These are phyloP conservation scores for Arabidopsis arenosa DNA, from an alignment of 345 rosid genomes.

Conservation along the genomic window DNA sequence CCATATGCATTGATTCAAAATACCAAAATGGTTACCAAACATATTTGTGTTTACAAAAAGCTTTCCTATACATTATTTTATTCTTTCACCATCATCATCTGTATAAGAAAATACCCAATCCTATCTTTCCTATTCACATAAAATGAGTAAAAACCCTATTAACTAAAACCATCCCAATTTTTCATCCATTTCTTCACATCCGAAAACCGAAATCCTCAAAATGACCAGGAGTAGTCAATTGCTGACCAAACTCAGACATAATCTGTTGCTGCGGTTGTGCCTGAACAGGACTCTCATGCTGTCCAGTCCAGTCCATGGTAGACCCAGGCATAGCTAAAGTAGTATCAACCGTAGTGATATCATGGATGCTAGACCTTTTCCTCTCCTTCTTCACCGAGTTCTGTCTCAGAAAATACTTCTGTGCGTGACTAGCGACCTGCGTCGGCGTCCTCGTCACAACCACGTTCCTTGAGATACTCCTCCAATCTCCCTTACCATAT, in stretches of 20 bases:
- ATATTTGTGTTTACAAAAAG: conserved; percentile 29
- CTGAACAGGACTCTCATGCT: conserved; percentile 37
- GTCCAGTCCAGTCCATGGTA: conserved; percentile 37
- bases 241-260: conserved; percentile 35
- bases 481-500: conserved; percentile 89
- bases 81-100: conserved; percentile 28
- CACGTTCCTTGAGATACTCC: conserved; percentile 84
- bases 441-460: conserved; percentile 88
- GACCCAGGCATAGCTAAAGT: conserved; percentile 40
- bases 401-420: conserved; percentile 82
- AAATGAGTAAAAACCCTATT: conserved; percentile 31
- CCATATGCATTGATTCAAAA: conserved; percentile 22
- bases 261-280: conserved; percentile 20
- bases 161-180: neutral
- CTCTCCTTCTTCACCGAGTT: conserved; percentile 70
- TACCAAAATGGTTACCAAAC: conserved; percentile 29
- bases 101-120: conserved; percentile 35
- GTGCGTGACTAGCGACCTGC: conserved; percentile 95
- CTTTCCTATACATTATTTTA: conserved; percentile 21
- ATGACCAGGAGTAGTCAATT: conserved; percentile 15
- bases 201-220: conserved; percentile 40
- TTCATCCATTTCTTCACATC: conserved; percentile 20
- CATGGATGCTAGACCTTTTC: conserved; percentile 86
- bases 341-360: conserved; percentile 61
- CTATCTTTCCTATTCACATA: conserved; percentile 43